These are phyloP conservation scores for Gypsophila paniculata DNA, from an alignment of 179 eudicot species.

Conservation along the genomic window DNA sequence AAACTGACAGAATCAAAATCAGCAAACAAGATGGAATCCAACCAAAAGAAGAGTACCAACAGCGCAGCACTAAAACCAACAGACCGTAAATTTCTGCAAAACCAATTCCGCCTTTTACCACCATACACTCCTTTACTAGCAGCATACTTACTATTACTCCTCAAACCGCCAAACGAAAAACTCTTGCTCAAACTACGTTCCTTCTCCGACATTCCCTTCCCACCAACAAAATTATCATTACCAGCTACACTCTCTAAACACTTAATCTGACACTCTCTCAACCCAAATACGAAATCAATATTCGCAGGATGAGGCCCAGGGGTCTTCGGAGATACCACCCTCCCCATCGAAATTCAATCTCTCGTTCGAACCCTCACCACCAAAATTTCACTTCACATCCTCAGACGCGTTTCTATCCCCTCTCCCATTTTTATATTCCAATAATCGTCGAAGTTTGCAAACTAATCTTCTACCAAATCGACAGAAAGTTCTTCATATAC, in stretches of 20 bases:
- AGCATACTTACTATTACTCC: slow-evolving; percentile 32
- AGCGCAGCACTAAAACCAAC: slow-evolving; percentile 43
- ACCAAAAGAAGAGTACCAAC: slow-evolving; percentile 51
- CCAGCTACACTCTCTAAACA: slow-evolving; percentile 29
- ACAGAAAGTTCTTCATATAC: slow-evolving; percentile 20
- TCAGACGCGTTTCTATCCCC: too few relatives aligned
- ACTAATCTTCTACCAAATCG: slow-evolving; percentile 20
- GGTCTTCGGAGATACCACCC: slow-evolving; percentile 38
- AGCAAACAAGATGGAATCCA: slow-evolving; percentile 63
- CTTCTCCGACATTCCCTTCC: slow-evolving; percentile 43
- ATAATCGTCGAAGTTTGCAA: neutral
- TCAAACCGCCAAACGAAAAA: slow-evolving; percentile 34
- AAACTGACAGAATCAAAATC: slow-evolving; percentile 37
- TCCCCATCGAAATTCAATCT: slow-evolving; percentile 38
- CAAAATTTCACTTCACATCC: slow-evolving; percentile 10
- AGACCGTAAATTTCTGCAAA: slow-evolving; percentile 43
- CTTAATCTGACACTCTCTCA: slow-evolving; percentile 35
- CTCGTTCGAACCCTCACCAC: neutral
- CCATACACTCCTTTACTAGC: slow-evolving; percentile 41
- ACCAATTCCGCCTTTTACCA: slow-evolving; percentile 53
- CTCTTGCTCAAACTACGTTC: slow-evolving; percentile 39
- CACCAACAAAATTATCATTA: slow-evolving; percentile 30
- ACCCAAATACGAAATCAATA: slow-evolving; percentile 31
- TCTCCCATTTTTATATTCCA: too few relatives aligned
- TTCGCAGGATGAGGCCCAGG: slow-evolving; percentile 32